Conservation (phyloP, 1,284 basidiomycete species). For the Fomitopsis palustris region DNA sequence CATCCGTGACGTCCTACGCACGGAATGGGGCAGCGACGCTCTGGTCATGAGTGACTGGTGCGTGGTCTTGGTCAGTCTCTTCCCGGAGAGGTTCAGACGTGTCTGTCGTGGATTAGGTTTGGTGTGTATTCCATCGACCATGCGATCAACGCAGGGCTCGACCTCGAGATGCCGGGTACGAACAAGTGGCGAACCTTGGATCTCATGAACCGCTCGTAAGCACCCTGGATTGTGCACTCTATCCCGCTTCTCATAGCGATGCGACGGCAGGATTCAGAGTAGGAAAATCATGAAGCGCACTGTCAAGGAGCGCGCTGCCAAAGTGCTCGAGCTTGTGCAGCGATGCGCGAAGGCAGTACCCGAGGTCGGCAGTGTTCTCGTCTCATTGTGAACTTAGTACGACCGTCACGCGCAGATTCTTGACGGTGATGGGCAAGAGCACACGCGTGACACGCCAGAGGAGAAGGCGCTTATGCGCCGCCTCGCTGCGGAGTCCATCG, state of each 20-base stretch:
- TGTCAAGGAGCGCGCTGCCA: conserved; percentile 64
- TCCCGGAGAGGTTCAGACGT: background rate
- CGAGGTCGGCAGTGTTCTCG: conserved; percentile 37
- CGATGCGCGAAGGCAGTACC: conserved; percentile 59
- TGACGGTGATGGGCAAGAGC: conserved; percentile 64
- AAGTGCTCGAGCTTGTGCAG: conserved; percentile 63
- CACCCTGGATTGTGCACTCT: background rate
- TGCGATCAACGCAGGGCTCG: conserved; percentile 70
- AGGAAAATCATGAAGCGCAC: conserved; percentile 64
- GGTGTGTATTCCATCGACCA: conserved; percentile 67
- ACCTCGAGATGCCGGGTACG: conserved; percentile 77
- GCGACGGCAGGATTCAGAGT: conserved; percentile 38
- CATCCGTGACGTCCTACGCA: conserved; percentile 62
- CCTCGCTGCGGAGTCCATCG: conserved; percentile 64
- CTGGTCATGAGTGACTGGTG: conserved; percentile 80
- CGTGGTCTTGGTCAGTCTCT: conserved; percentile 5
- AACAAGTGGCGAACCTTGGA: conserved; percentile 70
- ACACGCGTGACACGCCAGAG: conserved; percentile 54
- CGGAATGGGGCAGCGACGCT: conserved; percentile 76
- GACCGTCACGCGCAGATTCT: conserved; percentile 40
- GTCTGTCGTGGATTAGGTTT: conserved; percentile 37
- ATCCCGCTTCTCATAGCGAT: background rate
- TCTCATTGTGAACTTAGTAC: conserved; percentile 6
- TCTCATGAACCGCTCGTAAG: conserved; percentile 54
- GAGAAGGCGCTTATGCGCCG: conserved; percentile 61